phyloP scores from a whole-genome alignment of 192 early-diverging fungal genomes.

The Coemansia sp. region DNA sequence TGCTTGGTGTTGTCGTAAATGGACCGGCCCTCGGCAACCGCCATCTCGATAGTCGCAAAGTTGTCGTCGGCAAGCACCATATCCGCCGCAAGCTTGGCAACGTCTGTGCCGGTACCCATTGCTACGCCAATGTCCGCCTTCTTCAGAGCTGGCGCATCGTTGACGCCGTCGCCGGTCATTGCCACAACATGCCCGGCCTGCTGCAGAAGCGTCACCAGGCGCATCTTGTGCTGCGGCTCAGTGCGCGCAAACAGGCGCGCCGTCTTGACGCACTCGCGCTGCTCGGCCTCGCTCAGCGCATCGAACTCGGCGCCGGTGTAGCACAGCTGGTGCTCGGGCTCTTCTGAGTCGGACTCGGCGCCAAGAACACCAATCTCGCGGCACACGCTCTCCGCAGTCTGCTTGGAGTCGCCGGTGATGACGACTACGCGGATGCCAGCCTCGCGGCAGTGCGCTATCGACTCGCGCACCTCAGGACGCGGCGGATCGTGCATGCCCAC shows the following conservation, averaged over 20 bases:
- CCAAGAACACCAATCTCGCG: slow-evolving; percentile 92
- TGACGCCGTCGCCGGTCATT: slow-evolving; percentile 97
- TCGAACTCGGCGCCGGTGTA: slow-evolving; percentile 98
- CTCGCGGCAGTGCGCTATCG: slow-evolving; percentile 82
- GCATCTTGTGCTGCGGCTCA: slow-evolving; percentile 93
- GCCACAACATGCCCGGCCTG: slow-evolving; percentile 59
- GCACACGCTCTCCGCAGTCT: slow-evolving; percentile 96
- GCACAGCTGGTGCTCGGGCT: slow-evolving; percentile 57
- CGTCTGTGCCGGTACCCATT: slow-evolving; percentile 98
- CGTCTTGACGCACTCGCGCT: slow-evolving; percentile 66
- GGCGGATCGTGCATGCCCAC: slow-evolving; percentile 99
- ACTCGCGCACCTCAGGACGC: slow-evolving; percentile 80
- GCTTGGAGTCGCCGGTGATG: slow-evolving; percentile 97
- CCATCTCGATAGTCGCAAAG: slow-evolving; percentile 97
- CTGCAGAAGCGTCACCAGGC: slow-evolving; percentile 91
- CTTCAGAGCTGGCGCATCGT: slow-evolving; percentile 97
- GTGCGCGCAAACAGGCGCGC: slow-evolving; percentile 92
- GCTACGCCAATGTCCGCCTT: slow-evolving; percentile 99
- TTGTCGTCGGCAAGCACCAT: slow-evolving; percentile 99
- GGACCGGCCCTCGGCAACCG: slow-evolving; percentile 94
- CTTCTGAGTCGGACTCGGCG: slow-evolving; percentile 32
- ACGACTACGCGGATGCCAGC: slow-evolving; percentile 99
- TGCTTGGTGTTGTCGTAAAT: slow-evolving; percentile 99
- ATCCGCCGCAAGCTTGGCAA: slow-evolving; percentile 96
- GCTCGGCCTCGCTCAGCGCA: slow-evolving; percentile 71